A percentile compares a stretch with the other conserved stretches of the same genome.
phyloP scores from a whole-genome alignment of 2,329 filamentous ascomycete species.

The Cladosporium sp. region DNA sequence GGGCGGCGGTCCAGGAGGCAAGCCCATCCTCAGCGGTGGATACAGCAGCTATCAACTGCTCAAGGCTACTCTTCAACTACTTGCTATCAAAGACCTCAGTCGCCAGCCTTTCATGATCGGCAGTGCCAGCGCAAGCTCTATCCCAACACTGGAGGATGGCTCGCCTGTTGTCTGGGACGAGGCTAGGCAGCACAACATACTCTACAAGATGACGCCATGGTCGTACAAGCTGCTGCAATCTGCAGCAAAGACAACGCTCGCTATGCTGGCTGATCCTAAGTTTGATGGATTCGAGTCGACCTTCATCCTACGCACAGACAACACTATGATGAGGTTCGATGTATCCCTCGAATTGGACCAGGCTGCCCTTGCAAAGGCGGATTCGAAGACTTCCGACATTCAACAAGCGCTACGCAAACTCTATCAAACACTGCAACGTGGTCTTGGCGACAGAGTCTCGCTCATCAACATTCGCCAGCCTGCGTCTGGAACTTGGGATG shows the following conservation, averaged over 20 bases:
- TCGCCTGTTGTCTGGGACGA: conserved; percentile 79
- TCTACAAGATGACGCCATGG: conserved; percentile 89
- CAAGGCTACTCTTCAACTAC: conserved; percentile 88
- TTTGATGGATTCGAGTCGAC: conserved; percentile 81
- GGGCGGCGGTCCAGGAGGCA: conserved; percentile 71
- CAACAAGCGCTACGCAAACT: conserved; percentile 50
- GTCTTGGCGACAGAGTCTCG: conserved; percentile 73
- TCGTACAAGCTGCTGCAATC: conserved; percentile 73
- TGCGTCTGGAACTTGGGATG: conserved; percentile 38
- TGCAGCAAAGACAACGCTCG: conserved; percentile 73
- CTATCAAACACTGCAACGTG: conserved; percentile 66
- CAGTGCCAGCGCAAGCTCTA: conserved; percentile 41
- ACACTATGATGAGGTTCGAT: conserved; percentile 58
- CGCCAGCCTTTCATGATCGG: conserved; percentile 59
- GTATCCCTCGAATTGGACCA: conserved; percentile 48
- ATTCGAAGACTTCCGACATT: conserved; percentile 32
- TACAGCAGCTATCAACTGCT: conserved; percentile 93
- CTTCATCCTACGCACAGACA: conserved; percentile 68
- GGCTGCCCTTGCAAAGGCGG: conserved; percentile 31
- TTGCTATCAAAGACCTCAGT: conserved; percentile 71
- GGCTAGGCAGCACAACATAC: conserved; percentile 71
- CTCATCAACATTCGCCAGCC: conserved; percentile 57
- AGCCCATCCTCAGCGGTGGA: conserved; percentile 71
- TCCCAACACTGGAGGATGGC: conserved; percentile 37
- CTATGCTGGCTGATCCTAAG: conserved; percentile 71